A percentile compares a stretch with the other conserved stretches of the same genome.
Conservation (phyloP, 129 eudicot genomes). For the Chrysanthemum lavandulifolium region DNA sequence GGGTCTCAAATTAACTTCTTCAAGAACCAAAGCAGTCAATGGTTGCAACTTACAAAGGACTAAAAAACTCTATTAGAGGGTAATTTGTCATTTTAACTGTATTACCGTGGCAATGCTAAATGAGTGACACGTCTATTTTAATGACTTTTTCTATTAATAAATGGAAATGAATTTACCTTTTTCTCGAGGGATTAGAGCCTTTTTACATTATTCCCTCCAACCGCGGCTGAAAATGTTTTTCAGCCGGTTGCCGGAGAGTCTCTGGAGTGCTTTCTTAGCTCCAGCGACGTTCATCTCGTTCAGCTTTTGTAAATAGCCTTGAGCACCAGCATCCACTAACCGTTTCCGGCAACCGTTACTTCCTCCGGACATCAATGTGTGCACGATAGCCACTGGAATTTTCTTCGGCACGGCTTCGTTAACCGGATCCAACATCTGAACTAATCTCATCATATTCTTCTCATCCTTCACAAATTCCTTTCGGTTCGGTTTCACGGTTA, state of each 20-base stretch:
- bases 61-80: constrained; percentile 7
- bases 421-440: constrained; percentile 72
- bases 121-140: neutral
- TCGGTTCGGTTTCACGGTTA: constrained; percentile 58
- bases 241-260: constrained; percentile 73
- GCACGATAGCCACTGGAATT: constrained; percentile 73
- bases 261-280: constrained; percentile 77
- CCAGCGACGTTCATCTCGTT: constrained; percentile 71
- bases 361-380: constrained; percentile 69
- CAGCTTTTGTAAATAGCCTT: constrained; percentile 55
- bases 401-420: constrained; percentile 67
- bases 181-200: constrained; percentile 44
- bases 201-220: constrained; percentile 64
- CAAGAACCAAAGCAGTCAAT: constrained; percentile 14
- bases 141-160: neutral
- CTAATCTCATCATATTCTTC: constrained; percentile 66
- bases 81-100: constrained; percentile 21
- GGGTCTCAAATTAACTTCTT: constrained; percentile 25
- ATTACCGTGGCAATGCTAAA: constrained; percentile 2
- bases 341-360: constrained; percentile 76
- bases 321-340: constrained; percentile 69
- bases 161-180: constrained; percentile 37
- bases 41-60: no score
- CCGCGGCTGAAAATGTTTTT: constrained; percentile 59
- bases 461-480: constrained; percentile 85